Percentiles rank a stretch among this genome's conserved stretches.
Evolutionary conservation across 2,329 filamentous ascomycete species (phyloP).

Genomic region (Zymoseptoria tritici): DNA sequence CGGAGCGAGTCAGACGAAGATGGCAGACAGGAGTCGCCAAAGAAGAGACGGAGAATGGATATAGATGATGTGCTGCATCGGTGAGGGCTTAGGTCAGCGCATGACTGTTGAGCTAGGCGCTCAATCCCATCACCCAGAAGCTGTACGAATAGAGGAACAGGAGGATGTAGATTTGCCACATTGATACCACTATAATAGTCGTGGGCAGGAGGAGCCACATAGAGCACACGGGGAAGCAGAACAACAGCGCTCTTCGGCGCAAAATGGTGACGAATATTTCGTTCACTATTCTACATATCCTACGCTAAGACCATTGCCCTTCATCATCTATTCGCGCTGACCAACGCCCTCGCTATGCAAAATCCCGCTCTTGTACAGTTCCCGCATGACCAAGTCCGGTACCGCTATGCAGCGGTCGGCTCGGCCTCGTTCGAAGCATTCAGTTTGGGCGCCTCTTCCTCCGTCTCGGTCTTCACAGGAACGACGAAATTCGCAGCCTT

Average conservation of each 20-base stretch:
- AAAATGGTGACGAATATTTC: not conserved
- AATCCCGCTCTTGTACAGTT: not conserved
- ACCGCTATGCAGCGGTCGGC: not conserved
- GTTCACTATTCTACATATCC: not conserved
- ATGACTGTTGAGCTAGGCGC: not conserved
- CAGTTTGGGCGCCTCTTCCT: not conserved
- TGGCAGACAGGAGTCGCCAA: slow-evolving; percentile 9
- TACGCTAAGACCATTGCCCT: not conserved
- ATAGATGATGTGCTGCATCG: slow-evolving; percentile 29
- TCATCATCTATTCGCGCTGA: not conserved
- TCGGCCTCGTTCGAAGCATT: not conserved
- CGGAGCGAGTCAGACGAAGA: slow-evolving; percentile 7
- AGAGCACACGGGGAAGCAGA: not conserved
- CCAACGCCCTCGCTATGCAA: not conserved
- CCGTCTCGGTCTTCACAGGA: not conserved
- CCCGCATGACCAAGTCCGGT: not conserved
- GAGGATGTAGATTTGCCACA: not conserved
- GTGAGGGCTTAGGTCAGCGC: slow-evolving; percentile 1
- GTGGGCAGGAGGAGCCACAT: not conserved
- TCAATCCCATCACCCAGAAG: not conserved
- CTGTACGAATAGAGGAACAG: not conserved
- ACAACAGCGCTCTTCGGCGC: not conserved
- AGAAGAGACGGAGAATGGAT: slow-evolving; percentile 25
- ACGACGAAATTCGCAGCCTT: not conserved
- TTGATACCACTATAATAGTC: not conserved